Evolutionary conservation across 23 red algal genomes (phyloP).

Genomic region (Gracilariopsis chorda): DNA sequence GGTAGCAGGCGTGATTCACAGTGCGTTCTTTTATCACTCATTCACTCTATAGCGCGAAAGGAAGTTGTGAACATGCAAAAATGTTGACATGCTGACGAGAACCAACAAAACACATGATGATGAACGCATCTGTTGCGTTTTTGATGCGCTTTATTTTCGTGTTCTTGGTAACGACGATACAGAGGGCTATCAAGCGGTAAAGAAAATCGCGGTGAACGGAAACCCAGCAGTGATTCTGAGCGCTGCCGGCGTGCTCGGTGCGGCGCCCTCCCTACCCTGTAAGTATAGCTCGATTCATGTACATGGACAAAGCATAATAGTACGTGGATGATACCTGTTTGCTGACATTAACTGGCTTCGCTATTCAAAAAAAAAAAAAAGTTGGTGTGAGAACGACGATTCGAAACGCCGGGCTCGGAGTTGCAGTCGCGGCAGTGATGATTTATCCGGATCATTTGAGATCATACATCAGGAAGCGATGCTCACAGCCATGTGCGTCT

Average conservation of each 20-base stretch:
- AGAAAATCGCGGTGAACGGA: conserved; percentile 26
- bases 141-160: neutral
- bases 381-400: conserved; percentile 44
- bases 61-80: no score
- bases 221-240: conserved; percentile 55
- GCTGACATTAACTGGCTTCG: no score
- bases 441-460: conserved; percentile 69
- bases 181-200: conserved; percentile 45
- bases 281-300: no score
- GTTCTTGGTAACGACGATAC: no score
- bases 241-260: conserved; percentile 8
- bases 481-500: neutral
- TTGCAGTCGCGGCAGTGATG: conserved; percentile 42
- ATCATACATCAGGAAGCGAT: neutral
- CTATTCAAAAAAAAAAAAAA: no score
- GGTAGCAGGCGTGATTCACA: conserved; percentile 52
- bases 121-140: neutral
- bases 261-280: conserved; percentile 55
- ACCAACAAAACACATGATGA: no score
- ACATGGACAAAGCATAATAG: no score
- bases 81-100: no score
- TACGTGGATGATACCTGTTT: no score
- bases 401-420: conserved; percentile 41
- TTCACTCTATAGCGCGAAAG: neutral
- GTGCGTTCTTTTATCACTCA: conserved; percentile 15